Percentiles rank a stretch among this genome's conserved stretches.
Conservation (phyloP, 768 basidiomycete species). For the Myochromella boudieri region DNA sequence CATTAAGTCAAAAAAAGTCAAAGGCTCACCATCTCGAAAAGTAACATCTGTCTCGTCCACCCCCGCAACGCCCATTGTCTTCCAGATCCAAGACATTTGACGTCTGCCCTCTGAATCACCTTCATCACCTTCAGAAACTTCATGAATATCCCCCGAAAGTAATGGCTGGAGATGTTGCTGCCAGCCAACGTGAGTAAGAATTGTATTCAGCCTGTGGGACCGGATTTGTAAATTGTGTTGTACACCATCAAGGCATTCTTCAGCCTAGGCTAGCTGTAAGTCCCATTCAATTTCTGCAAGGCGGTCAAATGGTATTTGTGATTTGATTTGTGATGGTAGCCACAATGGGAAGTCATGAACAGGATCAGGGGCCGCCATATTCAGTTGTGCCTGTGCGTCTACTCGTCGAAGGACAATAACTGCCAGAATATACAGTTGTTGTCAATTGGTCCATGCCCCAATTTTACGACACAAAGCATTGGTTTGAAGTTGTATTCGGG, state of each 20-base stretch:
- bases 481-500: constrained; percentile 7
- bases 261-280: constrained; percentile 4
- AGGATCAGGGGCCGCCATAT: background rate
- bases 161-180: background rate
- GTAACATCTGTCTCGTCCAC: background rate
- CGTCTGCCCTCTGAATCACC: constrained; percentile 6
- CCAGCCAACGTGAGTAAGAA: background rate
- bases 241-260: constrained; percentile 8
- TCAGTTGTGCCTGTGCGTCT: background rate
- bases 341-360: background rate
- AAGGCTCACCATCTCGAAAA: constrained; percentile 6
- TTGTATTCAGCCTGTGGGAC: background rate
- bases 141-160: background rate
- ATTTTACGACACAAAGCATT: constrained; percentile 13
- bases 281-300: constrained; percentile 11
- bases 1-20: background rate
- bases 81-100: constrained; percentile 15
- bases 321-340: constrained; percentile 2
- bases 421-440: constrained; percentile 15
- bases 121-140: constrained; percentile 1
- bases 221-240: constrained; percentile 7
- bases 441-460: constrained; percentile 7
- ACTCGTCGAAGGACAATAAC: background rate
- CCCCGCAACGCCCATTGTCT: background rate
- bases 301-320: constrained; percentile 1